Evolutionary conservation across 1,284 basidiomycete genomes (phyloP).

Genomic region (Cryptococcus sp.): DNA sequence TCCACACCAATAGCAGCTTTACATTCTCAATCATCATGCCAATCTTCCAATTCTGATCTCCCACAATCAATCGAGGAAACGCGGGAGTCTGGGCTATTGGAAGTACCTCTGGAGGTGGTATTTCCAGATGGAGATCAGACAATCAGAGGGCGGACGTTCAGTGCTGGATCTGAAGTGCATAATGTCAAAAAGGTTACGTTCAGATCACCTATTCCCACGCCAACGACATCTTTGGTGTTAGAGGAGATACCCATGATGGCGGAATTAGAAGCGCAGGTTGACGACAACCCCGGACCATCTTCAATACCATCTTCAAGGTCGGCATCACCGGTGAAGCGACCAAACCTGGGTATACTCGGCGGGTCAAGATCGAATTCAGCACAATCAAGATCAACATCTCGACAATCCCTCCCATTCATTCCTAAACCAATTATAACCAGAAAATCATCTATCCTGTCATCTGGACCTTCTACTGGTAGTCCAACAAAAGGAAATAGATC

Average conservation of each 20-base stretch:
- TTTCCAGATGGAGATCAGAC: not conserved
- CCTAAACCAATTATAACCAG: slow-evolving; percentile 5
- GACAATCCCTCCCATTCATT: slow-evolving; percentile 5
- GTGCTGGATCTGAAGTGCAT: slow-evolving; percentile 10
- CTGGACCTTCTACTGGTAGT: not conserved
- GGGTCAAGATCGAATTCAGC: not conserved
- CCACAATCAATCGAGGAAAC: not conserved
- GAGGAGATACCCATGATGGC: slow-evolving; percentile 6
- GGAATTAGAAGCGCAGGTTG: not conserved
- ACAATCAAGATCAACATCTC: slow-evolving; percentile 9
- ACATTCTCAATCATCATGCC: slow-evolving; percentile 6
- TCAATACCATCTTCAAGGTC: not conserved
- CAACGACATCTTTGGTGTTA: slow-evolving; percentile 23
- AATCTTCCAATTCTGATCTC: slow-evolving; percentile 3
- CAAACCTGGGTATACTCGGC: not conserved
- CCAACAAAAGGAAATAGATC: slow-evolving; percentile 15
- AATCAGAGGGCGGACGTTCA: slow-evolving; percentile 12
- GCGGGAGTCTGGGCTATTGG: not conserved
- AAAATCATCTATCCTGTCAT: slow-evolving; percentile 16
- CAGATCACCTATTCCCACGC: slow-evolving; percentile 29
- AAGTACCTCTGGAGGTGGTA: not conserved
- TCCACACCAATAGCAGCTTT: slow-evolving; percentile 6
- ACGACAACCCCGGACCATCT: not conserved
- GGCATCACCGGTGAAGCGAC: not conserved
- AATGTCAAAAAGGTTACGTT: slow-evolving; percentile 33